A percentile compares a stretch with the other conserved stretches of the same genome.
phyloP scores from a whole-genome alignment of 208 protist genomes.

The Crithidia acanthocephali region DNA sequence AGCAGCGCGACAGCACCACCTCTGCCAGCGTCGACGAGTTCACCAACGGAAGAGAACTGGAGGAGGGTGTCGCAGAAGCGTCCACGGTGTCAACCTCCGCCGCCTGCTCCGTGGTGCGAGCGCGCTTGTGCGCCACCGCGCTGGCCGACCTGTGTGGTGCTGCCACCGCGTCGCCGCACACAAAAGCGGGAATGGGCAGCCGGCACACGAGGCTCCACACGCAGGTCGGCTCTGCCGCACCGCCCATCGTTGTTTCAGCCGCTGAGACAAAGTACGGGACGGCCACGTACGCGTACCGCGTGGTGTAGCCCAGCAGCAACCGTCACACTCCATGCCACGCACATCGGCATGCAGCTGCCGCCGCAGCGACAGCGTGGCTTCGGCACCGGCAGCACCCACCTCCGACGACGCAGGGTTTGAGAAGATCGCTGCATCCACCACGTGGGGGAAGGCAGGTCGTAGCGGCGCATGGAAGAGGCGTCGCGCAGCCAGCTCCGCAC shows the following conservation, averaged over 20 bases:
- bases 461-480: conserved; percentile 25
- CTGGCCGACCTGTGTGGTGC: not conserved
- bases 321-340: conserved; percentile 72
- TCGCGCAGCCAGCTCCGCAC: not conserved
- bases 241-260: not conserved
- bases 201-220: conserved; percentile 41
- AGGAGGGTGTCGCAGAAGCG: too few species aligned
- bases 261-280: conserved; percentile 44
- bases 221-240: conserved; percentile 6
- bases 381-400: not conserved
- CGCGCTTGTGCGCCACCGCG: conserved; percentile 4
- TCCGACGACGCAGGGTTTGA: not conserved
- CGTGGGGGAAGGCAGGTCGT: conserved; percentile 9
- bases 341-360: conserved; percentile 74
- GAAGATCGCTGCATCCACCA: conserved; percentile 25
- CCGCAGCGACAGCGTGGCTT: not conserved
- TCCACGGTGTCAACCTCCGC: too few species aligned
- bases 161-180: too few species aligned
- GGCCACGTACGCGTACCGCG: conserved; percentile 76
- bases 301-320: conserved; percentile 52
- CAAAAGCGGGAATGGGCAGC: conserved; percentile 35
- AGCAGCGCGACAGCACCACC: conserved; percentile 21
- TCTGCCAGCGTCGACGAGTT: conserved; percentile 3
- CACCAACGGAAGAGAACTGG: too few species aligned
- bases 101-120: not conserved